Percentiles rank a stretch among this genome's conserved stretches.
These are phyloP conservation scores for Pseudopyricularia javanii DNA, from an alignment of 2,329 filamentous ascomycete genomes.

Conservation along the genomic window DNA sequence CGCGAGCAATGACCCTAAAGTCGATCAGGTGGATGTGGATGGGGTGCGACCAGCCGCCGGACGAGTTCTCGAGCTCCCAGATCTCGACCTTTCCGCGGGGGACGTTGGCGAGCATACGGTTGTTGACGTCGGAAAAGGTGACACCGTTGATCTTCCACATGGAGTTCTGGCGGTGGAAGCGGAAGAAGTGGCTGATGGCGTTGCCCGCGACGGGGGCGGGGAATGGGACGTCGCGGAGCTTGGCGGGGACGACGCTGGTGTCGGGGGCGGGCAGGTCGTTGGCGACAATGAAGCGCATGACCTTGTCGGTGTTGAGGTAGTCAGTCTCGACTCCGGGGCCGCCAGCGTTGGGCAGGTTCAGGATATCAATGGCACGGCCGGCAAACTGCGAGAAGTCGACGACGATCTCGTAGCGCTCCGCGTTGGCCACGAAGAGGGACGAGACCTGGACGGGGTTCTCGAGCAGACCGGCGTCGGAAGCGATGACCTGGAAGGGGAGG, in stretches of 20 bases:
- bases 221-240: conserved; percentile 23
- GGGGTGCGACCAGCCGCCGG: conserved; percentile 38
- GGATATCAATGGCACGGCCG: conserved; percentile 32
- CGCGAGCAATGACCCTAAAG: conserved; percentile 38
- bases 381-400: conserved; percentile 38
- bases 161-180: conserved; percentile 28
- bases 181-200: conserved; percentile 28
- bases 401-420: conserved; percentile 45
- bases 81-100: conserved; percentile 32
- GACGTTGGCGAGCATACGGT: conserved; percentile 35
- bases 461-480: conserved; percentile 39
- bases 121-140: conserved; percentile 29
- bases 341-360: conserved; percentile 16
- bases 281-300: conserved; percentile 39
- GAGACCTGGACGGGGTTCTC: conserved; percentile 22
- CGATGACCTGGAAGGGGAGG: conserved; percentile 39
- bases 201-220: conserved; percentile 16
- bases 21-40: conserved; percentile 48
- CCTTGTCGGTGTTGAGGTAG: conserved; percentile 35
- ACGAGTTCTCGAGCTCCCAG: conserved; percentile 36
- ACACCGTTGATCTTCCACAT: conserved; percentile 40
- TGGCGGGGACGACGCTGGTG: conserved; percentile 18
- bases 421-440: conserved; percentile 30
- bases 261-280: conserved; percentile 18
- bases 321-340: conserved; percentile 31